Conservation (phyloP, 176 grass and related monocot genomes). For the Oryza officinalis region DNA sequence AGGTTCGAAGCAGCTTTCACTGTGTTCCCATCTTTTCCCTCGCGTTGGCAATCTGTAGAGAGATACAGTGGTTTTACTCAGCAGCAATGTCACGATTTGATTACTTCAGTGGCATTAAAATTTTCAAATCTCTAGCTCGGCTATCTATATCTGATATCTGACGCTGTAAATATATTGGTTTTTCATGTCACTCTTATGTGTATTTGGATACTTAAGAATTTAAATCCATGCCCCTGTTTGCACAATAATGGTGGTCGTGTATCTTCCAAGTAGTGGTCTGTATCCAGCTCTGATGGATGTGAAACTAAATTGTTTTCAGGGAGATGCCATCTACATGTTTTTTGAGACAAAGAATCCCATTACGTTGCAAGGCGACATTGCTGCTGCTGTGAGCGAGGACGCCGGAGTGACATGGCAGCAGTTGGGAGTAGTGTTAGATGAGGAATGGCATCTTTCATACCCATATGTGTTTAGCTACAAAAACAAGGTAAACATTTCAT, state of each 20-base stretch:
- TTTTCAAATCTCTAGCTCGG: neutral
- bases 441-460: constrained; percentile 93
- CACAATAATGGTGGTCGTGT: neutral
- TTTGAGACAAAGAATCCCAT: constrained; percentile 80
- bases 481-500: constrained; percentile 47
- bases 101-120: neutral
- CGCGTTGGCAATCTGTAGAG: neutral
- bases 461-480: constrained; percentile 74
- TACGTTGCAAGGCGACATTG: constrained; percentile 81
- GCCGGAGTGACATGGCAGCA: constrained; percentile 72
- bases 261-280: neutral
- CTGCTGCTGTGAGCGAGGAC: constrained; percentile 83
- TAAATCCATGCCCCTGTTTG: neutral
- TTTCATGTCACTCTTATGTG: neutral
- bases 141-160: neutral
- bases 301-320: constrained; percentile 46
- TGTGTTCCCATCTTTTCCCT: neutral
- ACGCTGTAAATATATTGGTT: neutral
- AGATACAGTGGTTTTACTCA: too few species aligned
- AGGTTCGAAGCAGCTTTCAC: constrained; percentile 48
- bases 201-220: neutral
- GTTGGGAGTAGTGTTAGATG: constrained; percentile 77
- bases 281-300: neutral
- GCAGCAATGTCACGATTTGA: neutral
- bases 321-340: constrained; percentile 73